Evolutionary conservation across 257 asterid genomes (phyloP), one percentile per base, ranked within the genome.

Genomic region (Solanum sejunctum): DNA sequence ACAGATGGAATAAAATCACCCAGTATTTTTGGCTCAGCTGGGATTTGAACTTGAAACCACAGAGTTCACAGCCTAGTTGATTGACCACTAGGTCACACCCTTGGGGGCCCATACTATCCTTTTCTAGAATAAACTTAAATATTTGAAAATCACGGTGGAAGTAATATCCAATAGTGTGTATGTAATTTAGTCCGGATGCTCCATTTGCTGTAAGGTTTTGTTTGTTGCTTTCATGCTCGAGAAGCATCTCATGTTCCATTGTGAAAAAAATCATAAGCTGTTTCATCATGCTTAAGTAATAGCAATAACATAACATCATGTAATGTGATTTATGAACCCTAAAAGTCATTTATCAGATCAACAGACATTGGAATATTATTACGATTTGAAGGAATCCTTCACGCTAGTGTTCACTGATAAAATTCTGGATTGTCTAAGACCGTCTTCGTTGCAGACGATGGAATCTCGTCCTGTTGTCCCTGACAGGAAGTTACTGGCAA

Each of bases 401-500:
- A 77, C 23, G 12, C 43, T 51, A 21, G 63, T 28, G 11, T 51
- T 77, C 26, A 51, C 82, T 36, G n/a, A 5, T 63, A 28, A 61
- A 36, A 17, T 86, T 83, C 56, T 66, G 81, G 82, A 69, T 82
- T 67, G 84, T 83, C 85, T 88, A 55, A 70, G 58, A 61, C 81
- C 60, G 84, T 83, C 85, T 88, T 63, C 80, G 58, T 55, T 84
- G 86, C 88, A 94, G 98, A 90, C 97, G 18, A 96, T 96, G 99
- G 99, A 96, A 91, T 86, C 97, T 63, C 98, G 97, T 56, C 91
- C 96, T 15, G 90, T 83, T 73, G 86, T 96, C 85, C 98, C 98
- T 64, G 98, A 95, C 85, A 89, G 98, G 83, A 96, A 95, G 94
- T 92, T 96, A 81, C 98, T 96, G 72, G 99, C 98, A 57, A 93